Percentiles rank a stretch among this genome's conserved stretches.
These are phyloP conservation scores for Geranomyces variabilis DNA, from an alignment of 192 early-diverging fungal species.

Conservation along the genomic window DNA sequence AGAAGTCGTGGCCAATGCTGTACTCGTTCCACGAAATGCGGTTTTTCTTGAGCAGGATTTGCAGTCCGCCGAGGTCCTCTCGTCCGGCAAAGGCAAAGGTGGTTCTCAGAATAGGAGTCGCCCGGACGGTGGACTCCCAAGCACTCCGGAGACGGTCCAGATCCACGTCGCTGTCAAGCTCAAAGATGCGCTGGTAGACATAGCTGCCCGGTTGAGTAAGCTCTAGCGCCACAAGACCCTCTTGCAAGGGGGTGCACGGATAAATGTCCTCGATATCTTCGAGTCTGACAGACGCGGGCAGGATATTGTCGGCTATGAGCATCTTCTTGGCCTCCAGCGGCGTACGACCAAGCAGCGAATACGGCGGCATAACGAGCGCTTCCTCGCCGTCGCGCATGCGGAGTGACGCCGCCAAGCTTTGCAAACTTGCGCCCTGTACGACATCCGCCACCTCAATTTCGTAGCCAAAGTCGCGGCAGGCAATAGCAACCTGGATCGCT, in stretches of 20 bases:
- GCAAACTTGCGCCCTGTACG: background rate
- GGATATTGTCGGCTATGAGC: background rate
- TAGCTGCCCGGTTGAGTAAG: background rate
- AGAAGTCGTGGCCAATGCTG: background rate
- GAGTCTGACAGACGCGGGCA: background rate
- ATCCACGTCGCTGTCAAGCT: conserved; percentile 15
- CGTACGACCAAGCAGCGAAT: background rate
- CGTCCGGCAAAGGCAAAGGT: conserved; percentile 15
- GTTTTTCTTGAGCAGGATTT: conserved; percentile 23
- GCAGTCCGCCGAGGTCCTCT: conserved; percentile 3
- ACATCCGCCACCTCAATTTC: background rate
- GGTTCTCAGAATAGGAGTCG: conserved; percentile 34
- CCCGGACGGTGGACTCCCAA: conserved; percentile 10
- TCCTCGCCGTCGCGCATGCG: background rate
- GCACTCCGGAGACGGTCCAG: conserved; percentile 9
- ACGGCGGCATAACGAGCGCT: background rate
- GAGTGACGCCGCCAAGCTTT: too few relatives aligned
- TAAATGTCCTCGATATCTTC: conserved; percentile 37
- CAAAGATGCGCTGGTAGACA: background rate
- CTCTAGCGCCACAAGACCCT: conserved; percentile 11
- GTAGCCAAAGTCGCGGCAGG: conserved; percentile 4
- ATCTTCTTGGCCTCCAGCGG: background rate
- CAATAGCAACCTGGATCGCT: background rate
- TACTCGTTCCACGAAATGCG: background rate
- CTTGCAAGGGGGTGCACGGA: conserved; percentile 36